Base-by-base conservation (phyloP, 2,329 filamentous ascomycete species). In the Fusarium secorum region DNA sequence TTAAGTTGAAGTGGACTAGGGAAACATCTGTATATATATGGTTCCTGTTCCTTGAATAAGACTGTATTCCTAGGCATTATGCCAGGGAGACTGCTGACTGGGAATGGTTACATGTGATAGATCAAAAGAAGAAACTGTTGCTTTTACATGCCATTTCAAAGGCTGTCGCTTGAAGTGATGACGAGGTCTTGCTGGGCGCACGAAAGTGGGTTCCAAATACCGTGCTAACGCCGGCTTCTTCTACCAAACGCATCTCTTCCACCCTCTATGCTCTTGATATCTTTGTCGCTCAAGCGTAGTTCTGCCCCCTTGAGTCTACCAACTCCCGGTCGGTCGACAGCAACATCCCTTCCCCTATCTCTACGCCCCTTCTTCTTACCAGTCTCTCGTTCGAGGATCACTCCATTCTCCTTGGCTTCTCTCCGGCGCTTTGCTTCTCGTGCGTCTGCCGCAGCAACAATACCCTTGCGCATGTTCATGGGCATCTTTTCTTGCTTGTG, bases 351-450 rank as follows among this genome's bases (percentile, higher is more conserved):
- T 74, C 78, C 85, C 58, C 82, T 83, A 63, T 81, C 83, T 63
- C 79, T 83, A 60, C 80, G 78, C 59, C 79, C 83, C 61, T 75
- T 79, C 38, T 79, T 81, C 70, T 78, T 79, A 32, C 78, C 72
- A 45, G 83, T 83, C 58, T 77, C 74, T 67, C 85, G 86, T 84
- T 98, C 96, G 36, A 98, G 83, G 52, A 98, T 90, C 74, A 98
- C 90, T 10, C 95, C 96, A 75, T 95, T 97, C 85, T 98, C 95
- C 77, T 87, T 89, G 4, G 96, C 96, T 79, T 97, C 93, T 42
- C 85, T 85, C 39, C 95, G 85, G 55, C 95, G 84, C 83, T 87
- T 92, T 17, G 87, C 83, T 79, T 98, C 95, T 64, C 88, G 89
- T 32, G 84, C 81, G 4, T 79, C 84, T 26, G 88, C 88, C 56